Base-by-base conservation (phyloP, 2,329 filamentous ascomycete genomes). In the Hymenoscyphus repandus region DNA sequence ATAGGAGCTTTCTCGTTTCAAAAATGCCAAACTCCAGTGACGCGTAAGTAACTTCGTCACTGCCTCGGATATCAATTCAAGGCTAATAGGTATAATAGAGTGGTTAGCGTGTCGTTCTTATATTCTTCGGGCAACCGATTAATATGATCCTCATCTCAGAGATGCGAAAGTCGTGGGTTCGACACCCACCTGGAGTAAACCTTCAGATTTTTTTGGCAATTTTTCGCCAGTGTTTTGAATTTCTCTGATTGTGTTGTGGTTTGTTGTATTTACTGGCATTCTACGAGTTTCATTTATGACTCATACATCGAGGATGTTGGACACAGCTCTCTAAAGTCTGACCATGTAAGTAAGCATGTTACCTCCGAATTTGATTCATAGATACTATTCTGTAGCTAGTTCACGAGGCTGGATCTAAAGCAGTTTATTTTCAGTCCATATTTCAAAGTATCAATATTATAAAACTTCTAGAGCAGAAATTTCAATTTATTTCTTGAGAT, bases 51-150 rank as follows among this genome's bases (percentile, higher is more conserved):
- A 52, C 30, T 56, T 33, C 48, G 49, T 58, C 48, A 47, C 55
- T 58, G 57, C 56, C 54, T 55, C 38, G 53, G 54, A 54, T 51
- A 31, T 45, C 15, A 56, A 58, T 52, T 53, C 56, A 22, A 52
- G 55, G 57, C 58, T 61, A 59, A 61, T 50, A 38, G 17, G 30
- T 22, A 18, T 34, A 42, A 54, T 50, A 61, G 59, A 64, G 62
- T 62, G 62, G 62, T 64, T 64, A 64, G 62, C 62, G 62, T 64
- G 62, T 64, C 62, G 62, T 64, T 64, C 62, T 64, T 64, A 64
- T 64, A 64, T 58, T 55, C 32, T 58, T 53, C 54, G 50, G 59
- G 53, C 15, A 50, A 55, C 53, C 50, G 60, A 53, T 57, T 47
- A 56, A 62, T 64, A 64, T 63, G 60, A 57, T 60, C 36, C 54